phyloP scores from a whole-genome alignment of 2,329 filamentous ascomycete genomes.

The Cladophialophora yegresii region DNA sequence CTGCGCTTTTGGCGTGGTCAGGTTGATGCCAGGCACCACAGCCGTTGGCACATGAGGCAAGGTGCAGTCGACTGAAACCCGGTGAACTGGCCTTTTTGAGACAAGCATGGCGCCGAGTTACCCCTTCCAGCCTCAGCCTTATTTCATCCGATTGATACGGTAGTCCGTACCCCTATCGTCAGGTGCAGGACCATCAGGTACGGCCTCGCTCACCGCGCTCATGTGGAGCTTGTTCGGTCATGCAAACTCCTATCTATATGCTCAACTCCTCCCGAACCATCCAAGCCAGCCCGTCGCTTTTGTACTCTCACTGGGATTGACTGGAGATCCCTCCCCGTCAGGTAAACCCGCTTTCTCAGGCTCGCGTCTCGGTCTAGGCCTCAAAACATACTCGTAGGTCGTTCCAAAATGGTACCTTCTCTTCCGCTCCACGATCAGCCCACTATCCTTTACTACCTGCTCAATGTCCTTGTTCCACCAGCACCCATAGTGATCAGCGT shows the following conservation, averaged over 20 bases:
- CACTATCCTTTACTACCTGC: conserved; percentile 50
- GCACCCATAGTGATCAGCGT: conserved; percentile 55
- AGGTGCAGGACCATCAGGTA: neutral
- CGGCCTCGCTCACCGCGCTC: neutral
- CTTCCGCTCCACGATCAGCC: conserved; percentile 51
- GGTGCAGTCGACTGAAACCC: neutral
- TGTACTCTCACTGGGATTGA: neutral
- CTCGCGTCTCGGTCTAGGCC: conserved; percentile 24
- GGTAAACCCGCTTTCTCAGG: neutral
- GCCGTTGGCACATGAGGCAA: neutral
- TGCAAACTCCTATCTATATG: neutral
- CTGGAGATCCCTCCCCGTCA: neutral
- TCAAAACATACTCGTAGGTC: conserved; percentile 45
- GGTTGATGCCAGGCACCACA: neutral
- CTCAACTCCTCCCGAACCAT: conserved; percentile 10
- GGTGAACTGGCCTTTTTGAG: neutral
- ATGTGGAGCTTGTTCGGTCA: neutral
- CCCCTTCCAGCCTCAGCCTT: neutral
- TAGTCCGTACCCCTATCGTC: neutral
- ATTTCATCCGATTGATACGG: neutral
- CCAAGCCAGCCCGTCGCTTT: neutral
- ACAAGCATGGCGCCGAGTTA: neutral
- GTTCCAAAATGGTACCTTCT: conserved; percentile 52
- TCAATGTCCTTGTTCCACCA: conserved; percentile 58
- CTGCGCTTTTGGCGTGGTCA: neutral